Evolutionary conservation across 345 rosid species (phyloP), one percentile per base, ranked within the genome.

Genomic region (Iberis pinnata): DNA sequence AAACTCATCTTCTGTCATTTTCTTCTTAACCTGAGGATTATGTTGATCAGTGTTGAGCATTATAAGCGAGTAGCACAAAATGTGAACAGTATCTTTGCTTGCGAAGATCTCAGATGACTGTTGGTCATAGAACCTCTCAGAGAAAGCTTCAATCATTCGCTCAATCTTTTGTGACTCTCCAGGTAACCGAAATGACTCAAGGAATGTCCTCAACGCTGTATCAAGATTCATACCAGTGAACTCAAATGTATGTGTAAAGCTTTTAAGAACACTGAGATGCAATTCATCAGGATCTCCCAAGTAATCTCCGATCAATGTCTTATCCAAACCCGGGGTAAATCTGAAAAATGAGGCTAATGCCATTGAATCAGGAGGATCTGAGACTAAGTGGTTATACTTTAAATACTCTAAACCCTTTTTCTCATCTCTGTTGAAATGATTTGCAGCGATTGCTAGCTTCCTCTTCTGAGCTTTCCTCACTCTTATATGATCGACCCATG

Each of bases 1-100:
- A 51, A 90, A 90, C 51, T 90, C 98, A 40, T 90, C 98, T 62
- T 87, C 98, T 1, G 98, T 84, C 96, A 90, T 90, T 69, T 82
- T 90, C 63, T 81, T 90, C 78, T 80, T 87, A 4, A 87, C 93
- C 49, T 90, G 96, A 4, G 92, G 95, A 43, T 90, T 90, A 63
- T 90, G 96, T 18, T 80, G 95, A 56, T 90, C 96, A 0, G 98
- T 87, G 29, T 90, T 90, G 29, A 90, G 95, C 98, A 90, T 90
- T 15, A 90, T 87, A 54, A 90, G 78, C 1, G 98, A 90, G 67
- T 90, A 90, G 15, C 95, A 87, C 6, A 90, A 58, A 4, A 90
- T 78, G 19, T 70, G 75, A 47, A 84, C 89, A 0, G 89, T 73
- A 37, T 90, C 96, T 64, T 90, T 84, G 35, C 74, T 72, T 11